phyloP scores from a whole-genome alignment of 305 asterid genomes.

The Fraxinus baroniana region DNA sequence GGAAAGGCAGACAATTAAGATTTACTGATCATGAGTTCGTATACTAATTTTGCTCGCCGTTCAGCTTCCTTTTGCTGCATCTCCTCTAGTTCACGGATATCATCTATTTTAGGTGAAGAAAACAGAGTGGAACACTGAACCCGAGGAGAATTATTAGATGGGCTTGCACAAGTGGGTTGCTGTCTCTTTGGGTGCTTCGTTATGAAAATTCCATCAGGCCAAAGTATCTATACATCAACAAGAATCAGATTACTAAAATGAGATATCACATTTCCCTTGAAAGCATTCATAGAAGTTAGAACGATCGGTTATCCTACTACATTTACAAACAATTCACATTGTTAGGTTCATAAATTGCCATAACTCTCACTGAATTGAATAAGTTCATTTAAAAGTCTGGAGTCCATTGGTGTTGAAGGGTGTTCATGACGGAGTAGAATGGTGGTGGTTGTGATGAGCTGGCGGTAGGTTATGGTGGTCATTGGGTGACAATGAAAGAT shows the following conservation, averaged over 20 bases:
- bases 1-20: slow-evolving; percentile 11
- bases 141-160: slow-evolving; percentile 39
- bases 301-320: background rate
- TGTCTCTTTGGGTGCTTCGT: slow-evolving; percentile 91
- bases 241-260: slow-evolving; percentile 19
- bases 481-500: slow-evolving; percentile 1
- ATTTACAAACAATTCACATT: background rate
- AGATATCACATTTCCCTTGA: background rate
- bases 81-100: slow-evolving; percentile 51
- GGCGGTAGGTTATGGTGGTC: background rate
- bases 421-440: background rate
- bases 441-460: background rate
- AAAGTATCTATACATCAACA: slow-evolving; percentile 59
- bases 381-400: background rate
- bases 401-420: background rate
- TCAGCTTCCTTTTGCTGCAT: slow-evolving; percentile 74
- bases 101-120: slow-evolving; percentile 57
- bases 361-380: background rate
- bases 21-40: slow-evolving; percentile 87
- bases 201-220: slow-evolving; percentile 97
- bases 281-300: slow-evolving; percentile 11
- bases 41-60: slow-evolving; percentile 64
- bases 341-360: background rate
- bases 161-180: slow-evolving; percentile 52
- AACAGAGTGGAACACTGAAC: slow-evolving; percentile 42